Conservation (phyloP, 2,329 filamentous ascomycete genomes). For the Trichophyton rubrum region DNA sequence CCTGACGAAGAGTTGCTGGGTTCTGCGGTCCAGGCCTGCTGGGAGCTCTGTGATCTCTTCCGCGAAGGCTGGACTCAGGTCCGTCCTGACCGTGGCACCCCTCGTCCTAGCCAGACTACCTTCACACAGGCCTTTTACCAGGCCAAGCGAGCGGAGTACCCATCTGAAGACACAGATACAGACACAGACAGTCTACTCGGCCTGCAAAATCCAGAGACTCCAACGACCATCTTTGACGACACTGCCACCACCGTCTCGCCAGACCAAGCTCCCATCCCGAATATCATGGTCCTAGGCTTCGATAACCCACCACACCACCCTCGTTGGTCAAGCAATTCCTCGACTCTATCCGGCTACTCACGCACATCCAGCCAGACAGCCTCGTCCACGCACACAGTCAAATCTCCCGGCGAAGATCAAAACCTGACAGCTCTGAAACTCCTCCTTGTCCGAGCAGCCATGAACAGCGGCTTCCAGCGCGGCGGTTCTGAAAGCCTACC, state of each 20-base stretch:
- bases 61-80: constrained; percentile 83
- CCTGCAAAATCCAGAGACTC: constrained; percentile 58
- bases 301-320: constrained; percentile 41
- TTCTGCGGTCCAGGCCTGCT: constrained; percentile 83
- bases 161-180: constrained; percentile 17
- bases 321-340: constrained; percentile 67
- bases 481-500: constrained; percentile 48
- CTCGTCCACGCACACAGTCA: constrained; percentile 34
- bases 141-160: constrained; percentile 32
- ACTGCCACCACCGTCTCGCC: constrained; percentile 73
- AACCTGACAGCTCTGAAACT: constrained; percentile 67
- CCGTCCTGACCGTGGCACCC: constrained; percentile 72
- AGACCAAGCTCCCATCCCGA: constrained; percentile 66
- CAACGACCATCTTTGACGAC: constrained; percentile 91
- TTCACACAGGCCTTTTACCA: constrained; percentile 51
- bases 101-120: constrained; percentile 63
- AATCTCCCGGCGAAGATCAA: constrained; percentile 49
- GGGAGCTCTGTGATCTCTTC: constrained; percentile 89
- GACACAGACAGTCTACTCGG: constrained; percentile 15
- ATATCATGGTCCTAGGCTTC: constrained; percentile 76
- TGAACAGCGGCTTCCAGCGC: constrained; percentile 69
- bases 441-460: constrained; percentile 70
- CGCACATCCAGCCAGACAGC: constrained; percentile 44
- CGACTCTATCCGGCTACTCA: constrained; percentile 66
- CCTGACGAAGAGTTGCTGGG: constrained; percentile 74